These are phyloP conservation scores for Deinandra increscens DNA, from an alignment of 129 eudicot genomes.

Conservation along the genomic window DNA sequence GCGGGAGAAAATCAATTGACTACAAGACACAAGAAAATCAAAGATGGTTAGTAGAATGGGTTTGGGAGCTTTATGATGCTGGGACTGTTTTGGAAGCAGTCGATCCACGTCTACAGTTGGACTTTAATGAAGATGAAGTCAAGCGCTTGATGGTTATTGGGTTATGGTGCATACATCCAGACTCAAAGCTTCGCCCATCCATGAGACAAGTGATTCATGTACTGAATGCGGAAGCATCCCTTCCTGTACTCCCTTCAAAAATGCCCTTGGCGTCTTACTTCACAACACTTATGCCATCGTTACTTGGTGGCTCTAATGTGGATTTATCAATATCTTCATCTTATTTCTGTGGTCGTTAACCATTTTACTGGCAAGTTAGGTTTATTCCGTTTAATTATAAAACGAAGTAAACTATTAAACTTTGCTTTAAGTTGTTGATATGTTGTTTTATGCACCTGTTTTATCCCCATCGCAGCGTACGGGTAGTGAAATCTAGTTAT, in stretches of 20 bases:
- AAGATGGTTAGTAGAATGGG: slow-evolving; percentile 30
- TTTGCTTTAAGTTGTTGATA: no score
- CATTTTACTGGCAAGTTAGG: no score
- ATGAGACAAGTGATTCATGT: slow-evolving; percentile 41
- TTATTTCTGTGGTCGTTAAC: slow-evolving; percentile 7
- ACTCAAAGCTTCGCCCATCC: slow-evolving; percentile 33
- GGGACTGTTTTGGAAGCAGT: slow-evolving; percentile 38
- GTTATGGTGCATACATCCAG: slow-evolving; percentile 54
- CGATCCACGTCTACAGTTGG: slow-evolving; percentile 26
- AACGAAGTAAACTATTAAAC: no score
- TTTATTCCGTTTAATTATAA: no score
- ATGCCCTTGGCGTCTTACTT: slow-evolving; percentile 33
- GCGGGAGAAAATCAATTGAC: slow-evolving; percentile 35
- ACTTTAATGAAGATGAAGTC: slow-evolving; percentile 24
- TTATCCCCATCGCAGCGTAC: no score
- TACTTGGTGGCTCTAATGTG: not conserved
- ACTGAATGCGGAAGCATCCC: slow-evolving; percentile 33
- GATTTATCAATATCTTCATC: slow-evolving; percentile 1
- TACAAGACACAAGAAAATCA: slow-evolving; percentile 8
- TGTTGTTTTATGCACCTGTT: no score
- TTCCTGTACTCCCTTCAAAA: slow-evolving; percentile 30
- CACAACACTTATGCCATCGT: not conserved
- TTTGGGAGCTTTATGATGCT: slow-evolving; percentile 42
- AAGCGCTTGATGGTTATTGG: slow-evolving; percentile 41
- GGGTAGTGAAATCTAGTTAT: no score